Percentiles rank a stretch among this genome's conserved stretches.
phyloP scores from a whole-genome alignment of 163 green algal genomes.

The Dunaliella salina region DNA sequence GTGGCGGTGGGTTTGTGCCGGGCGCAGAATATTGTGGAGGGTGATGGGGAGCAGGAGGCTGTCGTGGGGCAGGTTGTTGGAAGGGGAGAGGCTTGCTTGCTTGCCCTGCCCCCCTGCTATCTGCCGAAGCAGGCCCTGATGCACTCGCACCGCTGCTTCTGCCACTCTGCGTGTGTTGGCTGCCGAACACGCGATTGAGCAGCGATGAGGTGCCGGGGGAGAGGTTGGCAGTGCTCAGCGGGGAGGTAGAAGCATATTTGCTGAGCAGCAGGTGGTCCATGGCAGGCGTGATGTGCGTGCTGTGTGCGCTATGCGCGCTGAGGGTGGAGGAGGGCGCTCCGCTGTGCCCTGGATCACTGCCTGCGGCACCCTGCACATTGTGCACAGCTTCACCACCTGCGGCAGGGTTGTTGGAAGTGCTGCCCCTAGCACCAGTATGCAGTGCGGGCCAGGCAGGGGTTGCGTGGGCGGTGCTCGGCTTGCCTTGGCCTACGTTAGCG shows the following conservation, averaged over 20 bases:
- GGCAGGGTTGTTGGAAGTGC: neutral
- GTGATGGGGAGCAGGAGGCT: too few relatives aligned
- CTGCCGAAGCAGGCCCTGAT: too few relatives aligned
- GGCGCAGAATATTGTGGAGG: too few relatives aligned
- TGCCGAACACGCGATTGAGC: conserved; percentile 5
- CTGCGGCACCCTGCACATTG: neutral
- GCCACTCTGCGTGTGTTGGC: neutral
- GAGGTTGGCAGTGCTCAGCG: neutral
- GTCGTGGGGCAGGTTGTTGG: too few relatives aligned
- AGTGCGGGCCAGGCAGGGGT: neutral
- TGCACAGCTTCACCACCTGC: too few relatives aligned
- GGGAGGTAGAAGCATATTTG: neutral
- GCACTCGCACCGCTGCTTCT: neutral
- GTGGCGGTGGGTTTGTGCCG: too few relatives aligned
- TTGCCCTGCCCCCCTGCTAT: too few relatives aligned
- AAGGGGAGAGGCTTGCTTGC: too few relatives aligned
- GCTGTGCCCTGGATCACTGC: neutral
- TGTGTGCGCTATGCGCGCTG: neutral
- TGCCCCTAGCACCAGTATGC: too few relatives aligned
- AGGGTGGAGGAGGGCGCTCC: neutral
- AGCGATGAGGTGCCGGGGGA: conserved; percentile 1
- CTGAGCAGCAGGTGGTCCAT: neutral
- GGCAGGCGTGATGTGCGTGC: neutral
- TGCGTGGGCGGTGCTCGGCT: neutral
- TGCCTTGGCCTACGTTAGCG: neutral